Evolutionary conservation across 2,329 filamentous ascomycete species (phyloP), one percentile per base, ranked within the genome.

Genomic region (Graphiopsis chlorocephala): DNA sequence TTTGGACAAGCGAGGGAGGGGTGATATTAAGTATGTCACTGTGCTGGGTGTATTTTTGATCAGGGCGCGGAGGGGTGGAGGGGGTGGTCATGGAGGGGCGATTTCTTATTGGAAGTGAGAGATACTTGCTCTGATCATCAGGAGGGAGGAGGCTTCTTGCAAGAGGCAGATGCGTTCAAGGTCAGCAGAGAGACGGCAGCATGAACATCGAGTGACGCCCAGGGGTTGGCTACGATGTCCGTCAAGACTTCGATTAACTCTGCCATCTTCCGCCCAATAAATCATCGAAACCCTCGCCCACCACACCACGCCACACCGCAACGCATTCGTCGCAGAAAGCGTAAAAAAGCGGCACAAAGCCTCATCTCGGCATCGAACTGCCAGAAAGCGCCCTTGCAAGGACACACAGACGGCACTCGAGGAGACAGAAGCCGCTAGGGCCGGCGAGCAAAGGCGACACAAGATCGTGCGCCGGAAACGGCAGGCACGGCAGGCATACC

Each of bases 301-400:
- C 52, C 20, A n/a, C 52, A 56, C 8, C 12, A 23, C 52, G 20
- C 28, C 52, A 56, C 53, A 56, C 53, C 53, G n/a, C 31, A 38
- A 56, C 53, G 53, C 31, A 56, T 23, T 35, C 17, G 29, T 35
- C 31, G 31, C 53, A 38, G 31, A 20, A 56, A 38, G 29, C 53
- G 31, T 33, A 25, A 38, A 38, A 4, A 20, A 29, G 50, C 29
- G 29, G 31, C 53, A 28, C 23, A 8, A 56, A 56, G 53, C 53
- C 53, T 56, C 53, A 56, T 56, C 53, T 56, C 53, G 53, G 53
- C 53, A 56, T 56, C 53, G 31, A 38, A 38, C 50, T 53, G 26
- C 50, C 50, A 53, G 50, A 53, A 45, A 53, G 28, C 50, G 50
- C 50, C 50, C 28, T 53, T 53, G 26, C 26, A 53, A 29, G 50